Evolutionary conservation across 2,329 filamentous ascomycete species (phyloP), one percentile per base, ranked within the genome.

Genomic region (Ilyonectria robusta): DNA sequence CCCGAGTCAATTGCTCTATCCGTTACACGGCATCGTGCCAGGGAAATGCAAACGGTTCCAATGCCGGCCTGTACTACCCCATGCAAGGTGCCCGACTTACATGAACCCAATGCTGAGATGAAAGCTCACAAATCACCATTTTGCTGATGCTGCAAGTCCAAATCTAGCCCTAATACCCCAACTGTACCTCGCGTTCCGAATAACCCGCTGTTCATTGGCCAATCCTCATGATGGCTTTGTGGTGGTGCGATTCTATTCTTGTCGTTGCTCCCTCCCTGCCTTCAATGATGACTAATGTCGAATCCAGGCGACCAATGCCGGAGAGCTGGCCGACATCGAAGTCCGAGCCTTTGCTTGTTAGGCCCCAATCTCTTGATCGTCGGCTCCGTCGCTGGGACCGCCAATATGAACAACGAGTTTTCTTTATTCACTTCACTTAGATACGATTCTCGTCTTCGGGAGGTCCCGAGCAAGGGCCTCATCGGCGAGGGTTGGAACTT

Each of bases 361-460:
- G 4, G n/a, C 48, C 29, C 50, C 50, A 53, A 35, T 35, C 37
- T 33, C 55, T 42, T 19, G 5, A 37, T n/a, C 50, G 50, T 33
- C 19, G 46, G 46, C 35, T 48, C 29, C 55, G 44, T 48, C 8
- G 19, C 55, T 26, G 15, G 21, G 35, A 29, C 29, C 29, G 17
- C 42, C 62, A 73, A 37, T 4, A 84, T 83, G 81, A 70, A 78
- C 13, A 76, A 81, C 17, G 75, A 81, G 2, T 92, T 94, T 71
- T 81, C 86, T 54, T 82, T 95, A 35, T 92, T 93, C 76, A 92
- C 91, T 3, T 92, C 93, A 1, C 83, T 94, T 63, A 91, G 93
- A 60, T 94, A 91, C 77, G 93, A 95, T 71, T 85, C 87, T 17
- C 76, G 78, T 2, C 86, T 95, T 42, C 75, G 82, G 8, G 70